Percentiles rank a stretch among this genome's conserved stretches.
These are phyloP conservation scores for Inga leiocalycina DNA, from an alignment of 306 rosid genomes.

Conservation along the genomic window DNA sequence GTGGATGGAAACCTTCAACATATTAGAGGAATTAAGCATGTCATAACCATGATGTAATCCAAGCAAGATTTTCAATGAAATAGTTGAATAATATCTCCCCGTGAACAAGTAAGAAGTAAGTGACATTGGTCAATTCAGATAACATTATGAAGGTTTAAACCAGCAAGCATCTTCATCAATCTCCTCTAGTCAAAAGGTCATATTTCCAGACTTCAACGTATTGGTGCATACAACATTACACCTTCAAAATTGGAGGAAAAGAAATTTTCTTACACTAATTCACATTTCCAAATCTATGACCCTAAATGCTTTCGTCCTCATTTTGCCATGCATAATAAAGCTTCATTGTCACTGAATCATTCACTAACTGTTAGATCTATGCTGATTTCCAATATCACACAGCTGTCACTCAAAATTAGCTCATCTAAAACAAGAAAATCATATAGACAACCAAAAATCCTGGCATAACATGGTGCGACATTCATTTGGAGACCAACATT, in stretches of 20 bases:
- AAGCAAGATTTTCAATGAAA: neutral
- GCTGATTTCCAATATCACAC: neutral
- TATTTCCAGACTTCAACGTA: neutral
- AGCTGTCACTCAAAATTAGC: neutral
- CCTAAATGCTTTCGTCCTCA: conserved; percentile 4
- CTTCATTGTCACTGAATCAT: neutral
- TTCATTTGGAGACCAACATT: neutral
- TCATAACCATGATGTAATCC: neutral
- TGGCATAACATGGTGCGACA: neutral
- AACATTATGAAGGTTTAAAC: neutral
- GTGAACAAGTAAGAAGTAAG: neutral
- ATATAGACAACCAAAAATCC: neutral
- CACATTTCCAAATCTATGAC: neutral
- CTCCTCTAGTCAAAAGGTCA: neutral
- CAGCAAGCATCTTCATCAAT: neutral
- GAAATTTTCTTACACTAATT: neutral
- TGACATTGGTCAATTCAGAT: neutral
- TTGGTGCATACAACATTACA: neutral
- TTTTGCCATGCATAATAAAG: neutral
- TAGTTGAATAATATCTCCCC: neutral
- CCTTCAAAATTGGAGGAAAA: neutral
- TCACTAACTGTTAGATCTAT: neutral
- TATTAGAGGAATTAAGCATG: neutral
- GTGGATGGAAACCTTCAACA: neutral
- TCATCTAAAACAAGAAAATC: neutral